Evolutionary conservation across 495 filamentous ascomycete species (phyloP), one percentile per base, ranked within the genome.

Genomic region (Pseudoneurospora amorphoporcata): DNA sequence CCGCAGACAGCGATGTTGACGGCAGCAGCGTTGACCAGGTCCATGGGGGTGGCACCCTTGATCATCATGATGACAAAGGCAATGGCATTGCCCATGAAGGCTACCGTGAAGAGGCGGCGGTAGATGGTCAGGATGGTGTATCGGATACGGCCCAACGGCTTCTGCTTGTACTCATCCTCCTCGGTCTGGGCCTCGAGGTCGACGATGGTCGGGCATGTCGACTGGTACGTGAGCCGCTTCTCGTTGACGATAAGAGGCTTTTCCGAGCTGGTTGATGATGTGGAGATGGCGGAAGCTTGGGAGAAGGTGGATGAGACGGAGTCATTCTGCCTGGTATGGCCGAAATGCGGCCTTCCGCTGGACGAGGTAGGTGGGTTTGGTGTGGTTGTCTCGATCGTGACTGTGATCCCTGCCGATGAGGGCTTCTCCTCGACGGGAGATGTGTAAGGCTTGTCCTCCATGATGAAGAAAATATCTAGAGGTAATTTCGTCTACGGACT

Each of bases 1-100:
- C 85, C 81, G 72, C 81, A 82, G 39, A 85, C 82, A 72, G 83
- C 76, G 45, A 86, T 78, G 75, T 87, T 86, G 76, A 79, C 43
- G 42, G 83, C 82, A 17, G 83, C 79, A 29, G 84, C 84, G 53
- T 77, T 80, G 72, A 81, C 76, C 35, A 79, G 71, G 72, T 77
- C 77, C 39, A 79, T 37, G 12, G 77, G 71, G n/a, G 69, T 10
- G 43, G 78, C 40, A 39, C 74, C 73, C 42, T 61, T 72, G 73
- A 74, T 70, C 42, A 79, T 69, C 73, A 80, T 69, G 72, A 79
- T 35, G 73, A 80, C 65, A 58, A 80, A 79, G 14, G 77, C 74
- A 68, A 77, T 77, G 72, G 74, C 72, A 68, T 81, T 81, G 73
- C 75, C 75, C 72, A 80, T 73, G 72, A 80, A 77, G 43, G 75